These are phyloP conservation scores for Nemania diffusa DNA, from an alignment of 2,329 filamentous ascomycete species.

Conservation along the genomic window DNA sequence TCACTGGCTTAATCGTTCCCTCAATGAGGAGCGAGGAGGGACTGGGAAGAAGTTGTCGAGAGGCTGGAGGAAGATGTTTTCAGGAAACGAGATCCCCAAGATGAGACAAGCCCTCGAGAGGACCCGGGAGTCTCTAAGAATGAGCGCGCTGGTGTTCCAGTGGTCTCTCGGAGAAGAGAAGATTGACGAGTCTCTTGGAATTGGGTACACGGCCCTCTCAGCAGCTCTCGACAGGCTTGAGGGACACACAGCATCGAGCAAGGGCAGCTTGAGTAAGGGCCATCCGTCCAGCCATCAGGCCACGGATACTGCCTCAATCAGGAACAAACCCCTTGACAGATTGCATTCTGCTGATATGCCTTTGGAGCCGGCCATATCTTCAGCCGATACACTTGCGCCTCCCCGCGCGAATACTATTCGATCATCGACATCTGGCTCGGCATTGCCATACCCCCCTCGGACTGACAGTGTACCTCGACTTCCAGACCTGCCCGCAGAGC, in stretches of 20 bases:
- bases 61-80: constrained; percentile 72
- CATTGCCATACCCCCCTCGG: constrained; percentile 23
- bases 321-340: neutral
- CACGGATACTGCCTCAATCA: neutral
- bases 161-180: constrained; percentile 70
- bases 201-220: constrained; percentile 74
- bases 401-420: constrained; percentile 17
- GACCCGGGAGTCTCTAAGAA: constrained; percentile 69
- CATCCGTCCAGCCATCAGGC: constrained; percentile 6
- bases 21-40: constrained; percentile 71
- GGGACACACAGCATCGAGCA: constrained; percentile 43
- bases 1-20: constrained; percentile 69
- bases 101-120: constrained; percentile 66
- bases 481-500: constrained; percentile 25
- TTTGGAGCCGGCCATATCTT: constrained; percentile 19
- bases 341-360: constrained; percentile 17
- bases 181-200: constrained; percentile 69
- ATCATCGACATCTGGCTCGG: constrained; percentile 24
- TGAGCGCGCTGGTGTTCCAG: constrained; percentile 72
- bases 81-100: constrained; percentile 69
- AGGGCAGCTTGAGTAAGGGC: constrained; percentile 44
- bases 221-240: constrained; percentile 69
- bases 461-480: constrained; percentile 30
- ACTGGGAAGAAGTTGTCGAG: constrained; percentile 68
- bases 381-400: constrained; percentile 9